phyloP scores from a whole-genome alignment of 208 protist genomes.

The Trypanosoma lewisi region DNA sequence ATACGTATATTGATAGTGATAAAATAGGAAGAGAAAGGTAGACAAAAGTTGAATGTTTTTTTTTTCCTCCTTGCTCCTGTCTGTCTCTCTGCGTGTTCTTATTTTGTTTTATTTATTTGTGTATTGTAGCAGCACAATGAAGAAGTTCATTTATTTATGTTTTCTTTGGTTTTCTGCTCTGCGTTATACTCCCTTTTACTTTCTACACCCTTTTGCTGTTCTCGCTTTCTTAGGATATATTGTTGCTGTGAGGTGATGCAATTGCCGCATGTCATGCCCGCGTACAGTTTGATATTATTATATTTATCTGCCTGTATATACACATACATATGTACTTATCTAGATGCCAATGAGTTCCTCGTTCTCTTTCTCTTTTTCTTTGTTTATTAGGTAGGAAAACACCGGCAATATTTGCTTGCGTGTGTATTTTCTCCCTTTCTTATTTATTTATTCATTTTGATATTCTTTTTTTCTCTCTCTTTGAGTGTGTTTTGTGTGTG shows the following conservation, averaged over 20 bases:
- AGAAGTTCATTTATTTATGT: too few relatives aligned
- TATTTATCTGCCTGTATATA: too few relatives aligned
- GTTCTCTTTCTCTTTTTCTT: background rate
- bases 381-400: background rate
- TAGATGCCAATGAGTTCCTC: background rate
- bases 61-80: constrained; percentile 9
- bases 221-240: too few relatives aligned
- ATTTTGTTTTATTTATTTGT: background rate
- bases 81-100: constrained; percentile 12
- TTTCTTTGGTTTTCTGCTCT: too few relatives aligned
- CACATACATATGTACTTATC: background rate
- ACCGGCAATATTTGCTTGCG: background rate
- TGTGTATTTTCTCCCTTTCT: background rate
- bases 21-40: background rate
- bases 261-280: too few relatives aligned
- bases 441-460: background rate
- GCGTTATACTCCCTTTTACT: too few relatives aligned
- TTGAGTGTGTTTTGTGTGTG: constrained; percentile 1
- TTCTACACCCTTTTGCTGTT: too few relatives aligned
- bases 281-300: too few relatives aligned
- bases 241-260: too few relatives aligned
- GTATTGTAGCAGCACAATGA: background rate
- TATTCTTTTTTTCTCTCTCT: constrained; percentile 13
- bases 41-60: constrained; percentile 4
- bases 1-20: background rate